Evolutionary conservation across 148 eudicot species (phyloP).

Genomic region (Diospyros lotus): DNA sequence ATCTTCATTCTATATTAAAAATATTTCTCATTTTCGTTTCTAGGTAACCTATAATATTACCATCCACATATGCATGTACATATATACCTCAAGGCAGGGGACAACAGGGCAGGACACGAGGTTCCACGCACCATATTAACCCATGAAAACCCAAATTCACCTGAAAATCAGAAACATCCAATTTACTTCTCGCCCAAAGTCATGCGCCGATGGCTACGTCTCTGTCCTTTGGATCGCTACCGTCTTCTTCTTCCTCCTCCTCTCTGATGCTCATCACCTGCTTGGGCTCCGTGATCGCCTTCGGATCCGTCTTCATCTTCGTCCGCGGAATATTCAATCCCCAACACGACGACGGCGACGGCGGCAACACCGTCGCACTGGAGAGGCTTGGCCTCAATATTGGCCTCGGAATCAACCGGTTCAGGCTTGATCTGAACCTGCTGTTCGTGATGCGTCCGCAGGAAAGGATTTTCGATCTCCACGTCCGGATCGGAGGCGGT

Average conservation of each 20-base stretch:
- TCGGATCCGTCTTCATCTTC: background rate
- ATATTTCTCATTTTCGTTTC: no score
- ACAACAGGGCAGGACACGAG: no score
- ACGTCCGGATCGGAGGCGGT: background rate
- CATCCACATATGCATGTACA: no score
- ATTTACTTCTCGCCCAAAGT: no score
- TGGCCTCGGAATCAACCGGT: background rate
- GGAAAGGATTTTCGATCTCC: background rate
- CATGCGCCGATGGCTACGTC: no score
- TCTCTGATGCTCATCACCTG: slow-evolving; percentile 4
- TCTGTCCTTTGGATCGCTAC: background rate
- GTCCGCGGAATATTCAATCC: background rate
- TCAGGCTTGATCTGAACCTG: background rate
- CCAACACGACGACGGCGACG: background rate
- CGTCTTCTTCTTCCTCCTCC: background rate
- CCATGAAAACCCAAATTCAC: no score
- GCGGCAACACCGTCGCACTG: background rate
- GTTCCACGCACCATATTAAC: no score
- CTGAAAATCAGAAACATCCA: no score
- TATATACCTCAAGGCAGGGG: no score
- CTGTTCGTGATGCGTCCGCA: background rate
- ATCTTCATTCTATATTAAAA: no score
- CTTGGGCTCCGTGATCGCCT: background rate
- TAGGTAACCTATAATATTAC: no score
- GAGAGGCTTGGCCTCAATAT: background rate